Evolutionary conservation across 345 rosid species (phyloP).

Genomic region (Psidium guajava): DNA sequence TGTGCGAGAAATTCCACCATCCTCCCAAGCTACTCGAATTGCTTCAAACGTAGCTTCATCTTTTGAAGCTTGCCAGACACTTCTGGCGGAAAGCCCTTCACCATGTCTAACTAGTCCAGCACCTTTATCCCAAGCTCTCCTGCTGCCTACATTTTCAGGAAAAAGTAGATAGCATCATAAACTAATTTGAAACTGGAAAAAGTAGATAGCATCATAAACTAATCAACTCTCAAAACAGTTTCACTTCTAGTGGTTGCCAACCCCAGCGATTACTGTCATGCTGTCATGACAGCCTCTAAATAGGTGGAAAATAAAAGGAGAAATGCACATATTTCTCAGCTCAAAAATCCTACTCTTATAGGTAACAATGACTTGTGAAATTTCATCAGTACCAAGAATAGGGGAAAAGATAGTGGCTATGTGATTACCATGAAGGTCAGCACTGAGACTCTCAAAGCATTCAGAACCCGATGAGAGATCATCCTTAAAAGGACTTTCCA

Average conservation of each 20-base stretch:
- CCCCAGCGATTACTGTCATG: background rate
- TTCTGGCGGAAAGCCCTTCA: too few species aligned
- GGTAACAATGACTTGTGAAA: background rate
- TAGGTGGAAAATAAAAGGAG: background rate
- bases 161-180: too few species aligned
- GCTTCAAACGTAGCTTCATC: too few species aligned
- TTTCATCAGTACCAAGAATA: background rate
- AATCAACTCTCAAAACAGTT: background rate
- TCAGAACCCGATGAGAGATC: conserved; percentile 76
- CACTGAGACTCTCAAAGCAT: conserved; percentile 85
- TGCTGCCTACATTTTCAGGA: too few species aligned
- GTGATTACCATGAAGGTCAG: conserved; percentile 80
- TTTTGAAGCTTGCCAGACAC: too few species aligned
- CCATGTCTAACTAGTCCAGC: too few species aligned
- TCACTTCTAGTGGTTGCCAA: background rate
- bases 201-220: background rate
- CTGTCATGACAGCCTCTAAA: background rate
- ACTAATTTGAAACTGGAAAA: background rate
- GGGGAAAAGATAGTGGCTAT: background rate
- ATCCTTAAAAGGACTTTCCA: conserved; percentile 72
- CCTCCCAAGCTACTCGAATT: too few species aligned
- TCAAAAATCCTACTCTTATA: background rate
- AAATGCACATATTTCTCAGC: background rate
- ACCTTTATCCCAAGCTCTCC: too few species aligned
- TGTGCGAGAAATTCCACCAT: too few species aligned